Percentiles rank a stretch among this genome's conserved stretches.
Evolutionary conservation across 2,329 filamentous ascomycete species (phyloP).

Genomic region (Dryadomyces quercivorus): DNA sequence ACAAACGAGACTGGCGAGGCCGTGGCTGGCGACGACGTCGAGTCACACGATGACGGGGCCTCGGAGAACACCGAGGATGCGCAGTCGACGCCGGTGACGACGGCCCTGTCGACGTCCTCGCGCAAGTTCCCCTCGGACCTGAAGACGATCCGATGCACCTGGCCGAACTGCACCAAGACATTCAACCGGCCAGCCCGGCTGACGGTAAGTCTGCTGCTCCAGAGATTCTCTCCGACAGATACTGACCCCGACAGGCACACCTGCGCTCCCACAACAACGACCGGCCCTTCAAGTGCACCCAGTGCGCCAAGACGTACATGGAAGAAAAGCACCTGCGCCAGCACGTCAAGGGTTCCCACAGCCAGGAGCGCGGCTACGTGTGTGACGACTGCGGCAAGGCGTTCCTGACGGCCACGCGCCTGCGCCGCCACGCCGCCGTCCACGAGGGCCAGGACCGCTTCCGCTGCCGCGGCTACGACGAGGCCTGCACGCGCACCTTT

Average conservation of each 20-base stretch:
- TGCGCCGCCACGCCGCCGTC: conserved; percentile 65
- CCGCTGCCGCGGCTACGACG: conserved; percentile 55
- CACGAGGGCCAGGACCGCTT: conserved; percentile 69
- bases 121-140: conserved; percentile 50
- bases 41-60: not conserved
- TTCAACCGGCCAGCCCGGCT: conserved; percentile 82
- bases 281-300: conserved; percentile 63
- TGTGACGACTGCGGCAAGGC: conserved; percentile 72
- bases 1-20: not conserved
- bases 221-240: not conserved
- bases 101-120: conserved; percentile 6
- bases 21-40: not conserved
- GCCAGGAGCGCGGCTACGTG: conserved; percentile 52
- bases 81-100: conserved; percentile 9
- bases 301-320: conserved; percentile 73
- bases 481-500: conserved; percentile 64
- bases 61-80: not conserved
- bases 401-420: conserved; percentile 68
- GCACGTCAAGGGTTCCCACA: conserved; percentile 75
- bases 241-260: conserved; percentile 38
- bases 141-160: conserved; percentile 68
- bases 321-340: conserved; percentile 78
- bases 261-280: conserved; percentile 77
- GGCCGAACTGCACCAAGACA: conserved; percentile 62
- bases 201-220: conserved; percentile 20